Conservation (phyloP, 2,329 filamentous ascomycete genomes). For the Periconia sp. region DNA sequence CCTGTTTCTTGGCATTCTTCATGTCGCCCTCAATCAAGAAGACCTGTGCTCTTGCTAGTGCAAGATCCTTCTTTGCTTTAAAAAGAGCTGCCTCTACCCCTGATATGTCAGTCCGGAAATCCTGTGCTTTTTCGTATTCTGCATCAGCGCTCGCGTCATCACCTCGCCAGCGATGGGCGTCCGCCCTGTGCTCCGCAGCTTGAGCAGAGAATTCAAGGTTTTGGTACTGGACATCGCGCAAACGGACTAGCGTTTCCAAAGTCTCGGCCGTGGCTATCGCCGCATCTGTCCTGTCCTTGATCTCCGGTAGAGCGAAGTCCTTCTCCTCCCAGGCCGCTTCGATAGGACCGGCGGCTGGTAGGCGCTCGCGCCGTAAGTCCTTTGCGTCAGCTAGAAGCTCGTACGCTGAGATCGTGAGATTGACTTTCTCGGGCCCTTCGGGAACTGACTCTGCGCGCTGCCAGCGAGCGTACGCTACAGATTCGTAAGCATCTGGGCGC, state of each 20-base stretch:
- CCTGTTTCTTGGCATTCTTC: neutral
- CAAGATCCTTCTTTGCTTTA: slow-evolving; percentile 2
- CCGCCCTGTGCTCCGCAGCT: slow-evolving; percentile 13
- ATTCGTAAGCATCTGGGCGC: slow-evolving; percentile 33
- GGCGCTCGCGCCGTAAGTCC: slow-evolving; percentile 27
- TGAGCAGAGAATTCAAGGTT: slow-evolving; percentile 8
- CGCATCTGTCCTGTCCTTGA: neutral
- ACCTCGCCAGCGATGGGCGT: slow-evolving; percentile 9
- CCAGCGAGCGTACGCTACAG: slow-evolving; percentile 29
- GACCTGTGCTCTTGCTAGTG: neutral
- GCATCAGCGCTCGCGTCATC: slow-evolving; percentile 5
- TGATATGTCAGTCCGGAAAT: slow-evolving; percentile 9
- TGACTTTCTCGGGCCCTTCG: slow-evolving; percentile 21
- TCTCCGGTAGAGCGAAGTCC: neutral
- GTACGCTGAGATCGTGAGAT: slow-evolving; percentile 32
- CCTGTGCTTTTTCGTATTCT: slow-evolving; percentile 6
- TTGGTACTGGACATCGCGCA: slow-evolving; percentile 1
- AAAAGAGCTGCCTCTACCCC: slow-evolving; percentile 5
- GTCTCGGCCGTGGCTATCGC: neutral
- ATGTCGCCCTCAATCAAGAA: neutral
- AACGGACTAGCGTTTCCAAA: slow-evolving; percentile 1
- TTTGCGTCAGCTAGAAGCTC: slow-evolving; percentile 37
- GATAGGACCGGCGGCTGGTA: slow-evolving; percentile 12
- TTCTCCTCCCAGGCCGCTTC: slow-evolving; percentile 1
- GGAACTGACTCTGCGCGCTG: slow-evolving; percentile 26